Conservation (phyloP, 352 stramenopile species). For the Globisporangium cederbergense region DNA sequence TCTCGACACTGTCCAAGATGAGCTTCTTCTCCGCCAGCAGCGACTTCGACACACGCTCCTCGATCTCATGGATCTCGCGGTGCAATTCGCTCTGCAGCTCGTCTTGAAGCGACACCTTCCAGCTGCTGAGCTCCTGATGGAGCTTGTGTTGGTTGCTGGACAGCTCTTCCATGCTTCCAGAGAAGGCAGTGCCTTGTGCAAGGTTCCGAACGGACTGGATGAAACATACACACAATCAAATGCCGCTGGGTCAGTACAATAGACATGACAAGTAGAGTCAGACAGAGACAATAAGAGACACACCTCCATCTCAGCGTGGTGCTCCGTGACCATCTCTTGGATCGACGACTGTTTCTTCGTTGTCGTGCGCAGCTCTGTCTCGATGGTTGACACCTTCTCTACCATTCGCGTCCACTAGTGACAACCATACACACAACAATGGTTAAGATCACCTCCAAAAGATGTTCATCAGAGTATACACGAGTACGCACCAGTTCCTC, state of each 20-base stretch:
- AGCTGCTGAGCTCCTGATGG: slow-evolving; percentile 25
- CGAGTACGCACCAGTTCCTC: slow-evolving; percentile 48
- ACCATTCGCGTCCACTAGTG: slow-evolving; percentile 51
- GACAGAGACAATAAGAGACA: slow-evolving; percentile 6
- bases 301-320: slow-evolving; percentile 47
- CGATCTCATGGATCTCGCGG: slow-evolving; percentile 49
- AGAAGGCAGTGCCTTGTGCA: neutral
- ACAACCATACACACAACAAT: slow-evolving; percentile 7
- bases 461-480: neutral
- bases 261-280: neutral
- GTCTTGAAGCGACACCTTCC: slow-evolving; percentile 22
- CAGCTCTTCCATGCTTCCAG: slow-evolving; percentile 4
- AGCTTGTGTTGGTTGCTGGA: slow-evolving; percentile 18
- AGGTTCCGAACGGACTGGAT: slow-evolving; percentile 15
- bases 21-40: slow-evolving; percentile 59
- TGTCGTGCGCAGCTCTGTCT: slow-evolving; percentile 27
- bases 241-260: neutral
- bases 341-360: slow-evolving; percentile 30
- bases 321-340: slow-evolving; percentile 25
- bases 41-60: slow-evolving; percentile 54
- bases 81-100: slow-evolving; percentile 48
- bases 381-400: slow-evolving; percentile 32
- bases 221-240: neutral
- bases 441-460: neutral
- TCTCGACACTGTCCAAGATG: slow-evolving; percentile 46